phyloP scores from a whole-genome alignment of 2,329 filamentous ascomycete species.

The Fusarium napiforme region DNA sequence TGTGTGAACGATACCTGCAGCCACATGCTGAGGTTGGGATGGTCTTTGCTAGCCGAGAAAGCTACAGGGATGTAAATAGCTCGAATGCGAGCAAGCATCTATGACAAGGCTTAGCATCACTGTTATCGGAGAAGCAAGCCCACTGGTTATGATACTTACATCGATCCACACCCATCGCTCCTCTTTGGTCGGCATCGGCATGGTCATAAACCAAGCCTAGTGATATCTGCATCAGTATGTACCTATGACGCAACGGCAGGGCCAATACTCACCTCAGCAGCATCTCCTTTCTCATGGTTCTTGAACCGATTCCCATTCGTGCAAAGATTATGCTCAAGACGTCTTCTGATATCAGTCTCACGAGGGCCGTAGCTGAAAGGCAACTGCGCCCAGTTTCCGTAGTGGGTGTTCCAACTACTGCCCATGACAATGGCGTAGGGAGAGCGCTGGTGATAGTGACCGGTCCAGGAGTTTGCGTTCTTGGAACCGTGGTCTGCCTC shows the following conservation, averaged over 20 bases:
- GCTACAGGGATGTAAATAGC: not conserved
- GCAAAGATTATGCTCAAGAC: not conserved
- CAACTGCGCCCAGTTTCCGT: not conserved
- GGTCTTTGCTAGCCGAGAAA: not conserved
- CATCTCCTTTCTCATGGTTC: not conserved
- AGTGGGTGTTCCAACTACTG: not conserved
- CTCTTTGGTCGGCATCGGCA: not conserved
- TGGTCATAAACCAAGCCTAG: not conserved
- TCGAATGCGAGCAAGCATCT: not conserved
- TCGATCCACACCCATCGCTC: not conserved
- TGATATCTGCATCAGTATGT: not conserved
- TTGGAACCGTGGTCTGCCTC: not conserved
- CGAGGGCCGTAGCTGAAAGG: not conserved
- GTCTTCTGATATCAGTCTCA: not conserved
- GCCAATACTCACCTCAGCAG: not conserved
- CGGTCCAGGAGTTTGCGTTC: not conserved
- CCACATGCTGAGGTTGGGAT: not conserved
- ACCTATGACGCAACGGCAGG: not conserved
- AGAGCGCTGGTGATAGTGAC: not conserved
- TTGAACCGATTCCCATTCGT: not conserved
- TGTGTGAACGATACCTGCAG: not conserved
- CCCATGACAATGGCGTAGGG: not conserved
- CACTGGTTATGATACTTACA: not conserved
- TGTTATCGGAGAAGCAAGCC: fast-evolving
- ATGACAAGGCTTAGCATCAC: not conserved